phyloP scores from a whole-genome alignment of 176 grass and related monocot species.

The Urochloa ruziziensis region DNA sequence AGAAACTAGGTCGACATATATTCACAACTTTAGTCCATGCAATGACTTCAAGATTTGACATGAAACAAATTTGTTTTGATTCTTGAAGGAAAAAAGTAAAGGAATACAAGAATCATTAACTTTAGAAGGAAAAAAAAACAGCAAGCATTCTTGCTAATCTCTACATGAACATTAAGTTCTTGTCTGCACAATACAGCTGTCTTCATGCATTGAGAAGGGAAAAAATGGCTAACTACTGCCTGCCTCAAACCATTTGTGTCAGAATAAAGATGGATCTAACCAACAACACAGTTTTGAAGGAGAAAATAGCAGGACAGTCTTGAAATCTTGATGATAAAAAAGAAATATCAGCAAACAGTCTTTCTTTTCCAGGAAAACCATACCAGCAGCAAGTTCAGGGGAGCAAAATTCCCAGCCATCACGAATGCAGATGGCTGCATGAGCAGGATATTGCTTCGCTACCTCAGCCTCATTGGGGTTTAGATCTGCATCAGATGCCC shows the following conservation, averaged over 20 bases:
- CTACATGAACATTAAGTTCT: background rate
- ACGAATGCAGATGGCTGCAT: slow-evolving; percentile 87
- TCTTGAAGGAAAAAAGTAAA: slow-evolving; percentile 15
- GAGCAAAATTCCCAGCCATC: slow-evolving; percentile 87
- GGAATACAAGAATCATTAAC: background rate
- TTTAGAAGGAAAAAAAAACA: background rate
- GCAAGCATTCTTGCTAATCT: background rate
- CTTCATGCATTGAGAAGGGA: background rate
- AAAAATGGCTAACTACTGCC: background rate
- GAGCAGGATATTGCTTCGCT: slow-evolving; percentile 81
- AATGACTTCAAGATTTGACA: slow-evolving; percentile 6
- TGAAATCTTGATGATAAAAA: slow-evolving; percentile 14
- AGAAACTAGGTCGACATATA: slow-evolving; percentile 14
- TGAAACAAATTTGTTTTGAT: background rate
- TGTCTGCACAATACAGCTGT: background rate
- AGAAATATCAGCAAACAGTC: background rate
- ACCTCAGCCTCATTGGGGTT: slow-evolving; percentile 62
- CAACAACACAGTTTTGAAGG: slow-evolving; percentile 18
- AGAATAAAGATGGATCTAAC: slow-evolving; percentile 16
- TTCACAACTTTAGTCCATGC: slow-evolving; percentile 23
- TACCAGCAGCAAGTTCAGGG: slow-evolving; percentile 79
- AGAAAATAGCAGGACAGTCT: slow-evolving; percentile 9
- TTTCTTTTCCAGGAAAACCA: slow-evolving; percentile 30
- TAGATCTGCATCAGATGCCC: slow-evolving; percentile 58
- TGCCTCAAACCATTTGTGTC: background rate